Percentiles rank a stretch among this genome's conserved stretches.
Conservation (phyloP, 768 basidiomycete species). For the Termitomyces heimii region DNA sequence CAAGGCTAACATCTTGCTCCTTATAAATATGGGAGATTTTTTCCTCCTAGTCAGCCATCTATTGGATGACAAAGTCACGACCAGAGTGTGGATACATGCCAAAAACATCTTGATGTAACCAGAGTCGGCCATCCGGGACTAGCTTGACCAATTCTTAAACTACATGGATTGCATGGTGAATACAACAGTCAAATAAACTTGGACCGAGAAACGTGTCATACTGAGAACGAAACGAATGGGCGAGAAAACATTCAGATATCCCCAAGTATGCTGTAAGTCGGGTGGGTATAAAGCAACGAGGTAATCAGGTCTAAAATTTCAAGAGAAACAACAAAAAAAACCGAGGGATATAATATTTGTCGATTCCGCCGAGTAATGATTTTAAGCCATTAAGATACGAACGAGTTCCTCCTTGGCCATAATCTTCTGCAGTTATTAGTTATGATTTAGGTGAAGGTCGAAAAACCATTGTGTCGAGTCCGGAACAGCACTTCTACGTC, state of each 20-base stretch:
- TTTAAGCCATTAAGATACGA: not conserved
- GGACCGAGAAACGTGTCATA: not conserved
- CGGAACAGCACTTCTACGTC: conserved; percentile 3
- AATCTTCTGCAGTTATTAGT: not conserved
- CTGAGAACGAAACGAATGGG: not conserved
- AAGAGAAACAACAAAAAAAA: not conserved
- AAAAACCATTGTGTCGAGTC: conserved; percentile 9
- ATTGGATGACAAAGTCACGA: not conserved
- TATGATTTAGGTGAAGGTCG: not conserved
- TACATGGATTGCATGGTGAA: not conserved
- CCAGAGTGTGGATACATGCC: too few species aligned
- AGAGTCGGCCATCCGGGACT: not conserved
- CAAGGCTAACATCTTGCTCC: not conserved
- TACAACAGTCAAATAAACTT: not conserved
- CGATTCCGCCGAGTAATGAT: not conserved
- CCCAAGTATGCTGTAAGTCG: not conserved
- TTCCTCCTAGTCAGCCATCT: not conserved
- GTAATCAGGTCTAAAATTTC: not conserved
- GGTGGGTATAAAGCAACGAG: not conserved
- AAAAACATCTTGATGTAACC: not conserved
- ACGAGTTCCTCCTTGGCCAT: not conserved
- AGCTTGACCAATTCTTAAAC: not conserved
- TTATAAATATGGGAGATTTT: not conserved
- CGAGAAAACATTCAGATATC: not conserved
- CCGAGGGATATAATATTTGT: not conserved